Base-by-base conservation (phyloP, 306 rosid species). In the Acacia confusa region DNA sequence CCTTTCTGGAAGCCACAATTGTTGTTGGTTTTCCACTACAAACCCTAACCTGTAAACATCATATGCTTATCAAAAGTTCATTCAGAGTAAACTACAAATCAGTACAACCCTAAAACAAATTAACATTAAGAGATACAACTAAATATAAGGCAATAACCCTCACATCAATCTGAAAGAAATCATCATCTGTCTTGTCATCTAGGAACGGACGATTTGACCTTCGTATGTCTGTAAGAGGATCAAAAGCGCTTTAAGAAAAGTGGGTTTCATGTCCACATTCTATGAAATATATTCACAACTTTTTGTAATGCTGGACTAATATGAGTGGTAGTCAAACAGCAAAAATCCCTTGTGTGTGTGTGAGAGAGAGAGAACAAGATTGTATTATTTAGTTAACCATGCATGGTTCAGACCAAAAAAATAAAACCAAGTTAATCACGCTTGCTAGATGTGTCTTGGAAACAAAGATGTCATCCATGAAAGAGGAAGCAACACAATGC, bases 1-100 rank as follows among this genome's bases (percentile, higher is more conserved):
- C 99, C 74, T 84, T 86, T 57, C 89, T 86, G 22, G 96, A 95
- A 76, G 94, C 97, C 65, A 95, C 93, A 78, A 95, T 85, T 4
- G 95, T 90, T 17, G 92, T 92, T 24, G 97, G 99, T 82, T 95
- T 95, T 83, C 99, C 99, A 69, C 91, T 95, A 85, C 99, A 95
- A 78, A 93, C 89, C 63, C 98, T 90, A 76, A 93, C 93, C 99
- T 95, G 82, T 77, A 82, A 61, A 63, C 44, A 67, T 27, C 63
- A 83, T 66, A 84, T 81, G 58, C 76, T 67, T 41, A 53, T 41
- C 61, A 77, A 43, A 19, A 53, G 63, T 45, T 70, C 48, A 40
- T 32, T 72, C 13, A 68, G 53, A 8, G 6, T 52, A 79, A 72
- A 52, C 47, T 44, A 34, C 70, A 41, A 80, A 72, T 19, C 4